These are phyloP conservation scores for Samsoniella hepiali DNA, from an alignment of 2,329 filamentous ascomycete species.

Conservation along the genomic window DNA sequence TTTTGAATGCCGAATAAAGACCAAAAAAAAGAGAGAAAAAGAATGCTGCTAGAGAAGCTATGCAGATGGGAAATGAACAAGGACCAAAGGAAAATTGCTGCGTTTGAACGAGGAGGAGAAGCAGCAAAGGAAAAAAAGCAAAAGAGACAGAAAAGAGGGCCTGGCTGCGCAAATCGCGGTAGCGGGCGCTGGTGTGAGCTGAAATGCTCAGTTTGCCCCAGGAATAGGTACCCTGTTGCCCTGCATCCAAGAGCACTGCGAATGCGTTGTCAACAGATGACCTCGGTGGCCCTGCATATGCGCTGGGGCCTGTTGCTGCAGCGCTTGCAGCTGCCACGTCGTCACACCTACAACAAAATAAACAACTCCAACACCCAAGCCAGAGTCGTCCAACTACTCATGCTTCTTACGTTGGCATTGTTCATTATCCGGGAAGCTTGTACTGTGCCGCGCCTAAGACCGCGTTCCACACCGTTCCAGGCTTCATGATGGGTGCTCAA, in stretches of 20 bases:
- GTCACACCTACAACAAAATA: background rate
- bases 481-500: too few species aligned
- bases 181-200: background rate
- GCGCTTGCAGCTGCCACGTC: constrained; percentile 7
- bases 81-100: background rate
- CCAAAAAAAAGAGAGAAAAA: background rate
- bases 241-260: background rate
- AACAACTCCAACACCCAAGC: background rate
- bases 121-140: background rate
- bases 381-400: too few species aligned
- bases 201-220: background rate
- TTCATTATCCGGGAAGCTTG: too few species aligned
- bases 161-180: background rate
- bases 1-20: background rate
- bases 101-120: background rate
- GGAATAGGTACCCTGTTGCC: background rate
- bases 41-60: background rate
- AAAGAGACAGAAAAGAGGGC: background rate
- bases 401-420: too few species aligned
- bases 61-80: constrained; percentile 1
- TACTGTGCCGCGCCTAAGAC: too few species aligned
- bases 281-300: background rate
- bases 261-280: background rate
- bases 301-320: background rate
- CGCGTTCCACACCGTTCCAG: too few species aligned